A percentile compares a stretch with the other conserved stretches of the same genome.
These are phyloP conservation scores for Pugionium dolabratum DNA, from an alignment of 345 rosid species.

Conservation along the genomic window DNA sequence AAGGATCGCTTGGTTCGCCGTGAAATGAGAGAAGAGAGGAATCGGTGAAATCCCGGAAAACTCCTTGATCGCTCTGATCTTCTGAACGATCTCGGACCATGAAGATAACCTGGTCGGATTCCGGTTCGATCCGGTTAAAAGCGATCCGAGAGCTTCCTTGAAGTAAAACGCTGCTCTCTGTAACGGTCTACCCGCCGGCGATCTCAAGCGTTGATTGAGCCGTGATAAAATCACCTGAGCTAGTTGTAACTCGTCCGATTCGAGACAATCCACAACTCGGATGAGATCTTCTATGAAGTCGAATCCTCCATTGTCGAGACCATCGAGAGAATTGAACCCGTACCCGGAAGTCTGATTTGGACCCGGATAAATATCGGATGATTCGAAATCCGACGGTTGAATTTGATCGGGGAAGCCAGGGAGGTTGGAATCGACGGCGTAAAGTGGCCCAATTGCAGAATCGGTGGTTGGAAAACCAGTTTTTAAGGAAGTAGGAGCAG, in stretches of 20 bases:
- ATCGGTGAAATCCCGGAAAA: slow-evolving; percentile 80
- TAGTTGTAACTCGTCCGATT: slow-evolving; percentile 71
- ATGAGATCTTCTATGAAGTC: slow-evolving; percentile 77
- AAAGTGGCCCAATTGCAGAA: slow-evolving; percentile 26
- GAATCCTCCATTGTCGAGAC: slow-evolving; percentile 41
- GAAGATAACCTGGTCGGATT: slow-evolving; percentile 48
- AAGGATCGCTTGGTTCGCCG: slow-evolving; percentile 79
- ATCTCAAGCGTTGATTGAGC: slow-evolving; percentile 61
- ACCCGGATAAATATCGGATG: slow-evolving; percentile 48
- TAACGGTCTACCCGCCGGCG: slow-evolving; percentile 72
- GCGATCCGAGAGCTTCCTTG: slow-evolving; percentile 74
- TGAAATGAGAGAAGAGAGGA: slow-evolving; percentile 89
- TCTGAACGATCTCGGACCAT: slow-evolving; percentile 73
- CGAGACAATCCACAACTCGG: slow-evolving; percentile 77
- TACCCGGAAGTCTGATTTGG: slow-evolving; percentile 35
- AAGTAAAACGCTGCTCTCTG: slow-evolving; percentile 88
- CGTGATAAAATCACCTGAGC: slow-evolving; percentile 80
- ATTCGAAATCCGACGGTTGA: slow-evolving; percentile 49
- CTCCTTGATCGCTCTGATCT: slow-evolving; percentile 66
- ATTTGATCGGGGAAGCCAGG: slow-evolving; percentile 42
- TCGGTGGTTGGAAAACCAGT: slow-evolving; percentile 12
- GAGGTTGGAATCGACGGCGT: slow-evolving; percentile 38
- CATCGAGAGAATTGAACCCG: slow-evolving; percentile 35
- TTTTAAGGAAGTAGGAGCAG: slow-evolving; percentile 41
- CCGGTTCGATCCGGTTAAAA: slow-evolving; percentile 55